Conservation (phyloP, 2,329 filamentous ascomycete genomes). For the Trichoderma lentiforme region DNA sequence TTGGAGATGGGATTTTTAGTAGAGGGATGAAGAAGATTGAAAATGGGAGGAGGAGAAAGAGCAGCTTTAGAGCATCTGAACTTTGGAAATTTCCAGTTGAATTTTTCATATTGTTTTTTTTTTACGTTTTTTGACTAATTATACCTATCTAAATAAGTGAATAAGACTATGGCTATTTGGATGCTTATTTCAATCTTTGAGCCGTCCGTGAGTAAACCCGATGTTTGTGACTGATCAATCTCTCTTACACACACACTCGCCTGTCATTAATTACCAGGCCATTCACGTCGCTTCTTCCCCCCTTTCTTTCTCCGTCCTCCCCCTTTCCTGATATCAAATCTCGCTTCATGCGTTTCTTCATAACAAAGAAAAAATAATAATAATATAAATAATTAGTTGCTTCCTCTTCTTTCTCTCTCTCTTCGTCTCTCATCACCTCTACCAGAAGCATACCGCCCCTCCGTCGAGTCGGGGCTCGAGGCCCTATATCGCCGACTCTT, state of each 20-base stretch:
- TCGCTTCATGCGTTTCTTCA: background rate
- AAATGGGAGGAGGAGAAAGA: background rate
- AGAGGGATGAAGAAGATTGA: background rate
- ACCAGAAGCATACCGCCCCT: background rate
- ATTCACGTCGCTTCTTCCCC: background rate
- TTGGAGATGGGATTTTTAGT: background rate
- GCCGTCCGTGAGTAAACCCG: background rate
- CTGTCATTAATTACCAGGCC: background rate
- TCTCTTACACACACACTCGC: background rate
- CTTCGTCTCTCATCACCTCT: background rate
- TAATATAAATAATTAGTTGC: background rate
- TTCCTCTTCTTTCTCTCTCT: background rate
- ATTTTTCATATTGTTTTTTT: background rate
- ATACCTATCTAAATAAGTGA: background rate
- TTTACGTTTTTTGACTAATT: background rate
- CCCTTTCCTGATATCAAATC: background rate
- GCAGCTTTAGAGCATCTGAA: background rate
- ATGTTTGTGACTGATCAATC: background rate
- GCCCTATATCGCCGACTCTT: background rate
- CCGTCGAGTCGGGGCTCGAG: background rate
- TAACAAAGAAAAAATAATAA: background rate
- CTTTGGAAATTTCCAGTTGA: background rate
- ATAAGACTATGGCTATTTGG: background rate
- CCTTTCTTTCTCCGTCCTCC: background rate
- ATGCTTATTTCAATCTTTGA: conserved; percentile 7